Conservation (phyloP, 2,329 filamentous ascomycete genomes). For the Diplodia mutila region DNA sequence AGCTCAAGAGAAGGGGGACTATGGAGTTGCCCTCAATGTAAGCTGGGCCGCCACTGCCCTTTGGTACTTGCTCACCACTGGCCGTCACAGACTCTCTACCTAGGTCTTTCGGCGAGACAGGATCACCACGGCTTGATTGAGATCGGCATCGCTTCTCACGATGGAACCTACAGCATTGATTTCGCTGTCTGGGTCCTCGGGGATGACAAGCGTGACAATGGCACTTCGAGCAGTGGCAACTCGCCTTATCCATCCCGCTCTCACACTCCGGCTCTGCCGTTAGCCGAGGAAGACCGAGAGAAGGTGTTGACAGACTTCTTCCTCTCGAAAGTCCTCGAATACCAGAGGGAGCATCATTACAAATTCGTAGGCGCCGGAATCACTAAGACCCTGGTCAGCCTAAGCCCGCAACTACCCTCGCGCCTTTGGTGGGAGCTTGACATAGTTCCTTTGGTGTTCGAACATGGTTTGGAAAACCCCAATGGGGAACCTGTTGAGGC, state of each 20-base stretch:
- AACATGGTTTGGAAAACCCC: slow-evolving; percentile 29
- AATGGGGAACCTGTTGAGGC: slow-evolving; percentile 28
- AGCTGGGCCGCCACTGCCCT: not conserved
- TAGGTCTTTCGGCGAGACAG: slow-evolving; percentile 64
- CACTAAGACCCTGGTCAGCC: slow-evolving; percentile 60
- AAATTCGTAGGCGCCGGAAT: slow-evolving; percentile 79
- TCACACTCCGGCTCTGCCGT: slow-evolving; percentile 15
- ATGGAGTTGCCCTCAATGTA: slow-evolving; percentile 32
- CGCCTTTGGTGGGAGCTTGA: slow-evolving; percentile 77
- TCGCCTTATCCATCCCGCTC: slow-evolving; percentile 28
- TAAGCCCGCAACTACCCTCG: slow-evolving; percentile 68
- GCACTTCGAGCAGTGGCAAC: slow-evolving; percentile 17
- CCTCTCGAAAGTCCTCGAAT: slow-evolving; percentile 59
- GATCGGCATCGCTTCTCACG: slow-evolving; percentile 71
- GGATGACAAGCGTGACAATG: slow-evolving; percentile 5
- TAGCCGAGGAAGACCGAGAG: slow-evolving; percentile 28
- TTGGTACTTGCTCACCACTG: not conserved
- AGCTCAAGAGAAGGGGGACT: slow-evolving; percentile 28
- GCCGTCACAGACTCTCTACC: slow-evolving; percentile 52
- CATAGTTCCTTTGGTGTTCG: slow-evolving; percentile 70
- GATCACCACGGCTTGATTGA: slow-evolving; percentile 57
- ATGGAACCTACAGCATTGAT: slow-evolving; percentile 74
- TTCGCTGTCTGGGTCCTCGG: slow-evolving; percentile 66
- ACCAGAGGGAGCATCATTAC: slow-evolving; percentile 67
- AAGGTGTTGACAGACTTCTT: slow-evolving; percentile 60